Evolutionary conservation across 768 basidiomycete genomes (phyloP), one percentile per base, ranked within the genome.

Genomic region (Naganishia friedmannii): DNA sequence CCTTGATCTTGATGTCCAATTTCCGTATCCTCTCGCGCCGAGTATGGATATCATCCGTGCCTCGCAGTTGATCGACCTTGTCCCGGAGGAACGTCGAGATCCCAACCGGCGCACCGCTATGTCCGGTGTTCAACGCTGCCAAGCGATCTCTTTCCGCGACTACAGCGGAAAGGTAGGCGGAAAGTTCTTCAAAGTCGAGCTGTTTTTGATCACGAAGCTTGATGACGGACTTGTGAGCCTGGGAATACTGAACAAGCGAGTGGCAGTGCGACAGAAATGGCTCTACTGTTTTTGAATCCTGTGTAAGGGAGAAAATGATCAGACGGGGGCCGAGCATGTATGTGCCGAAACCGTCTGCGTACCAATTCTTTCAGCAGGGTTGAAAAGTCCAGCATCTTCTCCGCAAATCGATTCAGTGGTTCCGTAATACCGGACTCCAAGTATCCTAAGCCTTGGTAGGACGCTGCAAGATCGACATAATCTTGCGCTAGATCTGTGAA

Each of bases 401-500:
- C 94, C 34, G 95, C 96, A 75, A 98, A 98, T 78, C 95, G 89
- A 77, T 95, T 95, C 74, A 99, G 83, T 0, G 93, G 94, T 77
- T 99, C 96, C 55, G 96, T 99, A 74, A 99, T 99, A 46, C 96
- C 96, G 73, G 91, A 92, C 82, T 99, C 96, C 73, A 99, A 86
- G 83, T 97, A 98, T 74, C 95, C 96, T 71, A 99, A 86, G 63
- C 94, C 95, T 80, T 98, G 95, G 56, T 96, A 92, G 53, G 92
- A 90, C 72, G 93, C 90, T 53, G 96, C 93, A 73, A 98, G 84
- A 82, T 97, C 96, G 79, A 97, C 93, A 82, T 99, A 99, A 84
- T 99, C 96, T 73, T 88, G 88, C 71, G 93, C 90, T 57, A 99
- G 88, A 86, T 99, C 96, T 96, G 89, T 39, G 19, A 39, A 73